Conservation (phyloP, 495 filamentous ascomycete genomes). For the Aspergillus haitiensis region DNA sequence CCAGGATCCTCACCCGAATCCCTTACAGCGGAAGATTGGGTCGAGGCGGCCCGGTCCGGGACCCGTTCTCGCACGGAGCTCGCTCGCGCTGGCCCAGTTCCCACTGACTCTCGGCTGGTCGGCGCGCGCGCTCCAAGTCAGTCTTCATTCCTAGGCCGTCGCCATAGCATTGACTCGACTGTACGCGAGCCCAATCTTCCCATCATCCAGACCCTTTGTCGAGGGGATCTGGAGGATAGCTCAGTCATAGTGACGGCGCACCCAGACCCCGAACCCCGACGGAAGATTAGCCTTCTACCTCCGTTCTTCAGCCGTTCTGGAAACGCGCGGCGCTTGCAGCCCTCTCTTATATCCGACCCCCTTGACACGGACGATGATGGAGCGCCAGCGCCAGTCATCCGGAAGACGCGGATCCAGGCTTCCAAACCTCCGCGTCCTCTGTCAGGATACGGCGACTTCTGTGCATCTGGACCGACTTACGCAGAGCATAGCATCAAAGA, state of each 20-base stretch:
- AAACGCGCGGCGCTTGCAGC: constrained; percentile 30
- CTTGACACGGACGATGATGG: constrained; percentile 30
- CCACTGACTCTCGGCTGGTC: constrained; percentile 20
- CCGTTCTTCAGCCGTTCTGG: constrained; percentile 37
- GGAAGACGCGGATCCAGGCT: constrained; percentile 27
- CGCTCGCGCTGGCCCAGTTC: constrained; percentile 15
- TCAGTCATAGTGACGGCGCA: constrained; percentile 20
- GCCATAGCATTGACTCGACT: constrained; percentile 34
- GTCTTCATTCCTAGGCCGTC: constrained; percentile 29
- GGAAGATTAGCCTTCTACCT: constrained; percentile 40
- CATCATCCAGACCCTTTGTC: constrained; percentile 36
- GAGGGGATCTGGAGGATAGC: constrained; percentile 20
- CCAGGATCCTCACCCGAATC: constrained; percentile 30
- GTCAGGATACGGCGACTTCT: constrained; percentile 13
- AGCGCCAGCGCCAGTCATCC: constrained; percentile 41
- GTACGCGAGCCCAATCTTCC: constrained; percentile 31
- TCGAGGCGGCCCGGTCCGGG: constrained; percentile 40
- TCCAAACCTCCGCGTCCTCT: constrained; percentile 7
- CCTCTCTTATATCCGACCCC: constrained; percentile 31
- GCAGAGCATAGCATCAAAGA: constrained; percentile 7
- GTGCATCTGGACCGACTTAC: constrained; percentile 18
- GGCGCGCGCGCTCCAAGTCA: constrained; percentile 28
- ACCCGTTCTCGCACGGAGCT: constrained; percentile 25
- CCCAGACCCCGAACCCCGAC: constrained; percentile 30
- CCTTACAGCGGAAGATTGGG: constrained; percentile 46